These are phyloP conservation scores for Fraxinus sp. DNA, from an alignment of 305 asterid species.

Conservation along the genomic window DNA sequence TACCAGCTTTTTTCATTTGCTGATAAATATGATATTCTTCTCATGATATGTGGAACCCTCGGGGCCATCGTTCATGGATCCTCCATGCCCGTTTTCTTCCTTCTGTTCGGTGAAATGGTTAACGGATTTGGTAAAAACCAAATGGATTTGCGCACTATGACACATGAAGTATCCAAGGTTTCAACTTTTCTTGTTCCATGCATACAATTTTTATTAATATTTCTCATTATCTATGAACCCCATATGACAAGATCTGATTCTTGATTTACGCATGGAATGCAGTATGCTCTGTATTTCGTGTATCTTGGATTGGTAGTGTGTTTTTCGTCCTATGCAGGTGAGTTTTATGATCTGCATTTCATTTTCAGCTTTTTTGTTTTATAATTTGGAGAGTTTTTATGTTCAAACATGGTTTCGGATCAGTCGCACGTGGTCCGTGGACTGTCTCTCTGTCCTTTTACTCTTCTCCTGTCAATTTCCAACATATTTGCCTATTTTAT, in stretches of 20 bases:
- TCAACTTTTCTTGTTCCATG: background rate
- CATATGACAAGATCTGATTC: conserved; percentile 53
- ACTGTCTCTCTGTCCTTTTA: conserved; percentile 68
- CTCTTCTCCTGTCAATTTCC: conserved; percentile 61
- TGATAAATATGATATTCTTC: conserved; percentile 59
- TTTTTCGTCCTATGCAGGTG: conserved; percentile 95
- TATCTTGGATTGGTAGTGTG: conserved; percentile 93
- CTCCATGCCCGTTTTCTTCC: conserved; percentile 96
- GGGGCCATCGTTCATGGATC: conserved; percentile 96
- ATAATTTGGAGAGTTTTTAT: background rate
- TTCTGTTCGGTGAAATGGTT: conserved; percentile 91
- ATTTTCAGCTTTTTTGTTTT: background rate
- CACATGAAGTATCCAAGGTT: conserved; percentile 90
- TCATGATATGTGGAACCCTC: conserved; percentile 75
- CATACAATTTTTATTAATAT: background rate
- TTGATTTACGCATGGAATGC: conserved; percentile 33
- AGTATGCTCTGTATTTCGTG: conserved; percentile 96
- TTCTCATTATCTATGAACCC: background rate
- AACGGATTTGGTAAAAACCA: conserved; percentile 97
- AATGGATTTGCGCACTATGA: conserved; percentile 81
- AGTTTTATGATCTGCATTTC: conserved; percentile 32
- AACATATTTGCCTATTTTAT: conserved; percentile 32
- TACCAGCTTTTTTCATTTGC: conserved; percentile 86
- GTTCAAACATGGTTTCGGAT: conserved; percentile 39
- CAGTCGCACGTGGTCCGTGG: conserved; percentile 92